phyloP scores from a whole-genome alignment of 331 rosid species.

The Telfairia occidentalis region DNA sequence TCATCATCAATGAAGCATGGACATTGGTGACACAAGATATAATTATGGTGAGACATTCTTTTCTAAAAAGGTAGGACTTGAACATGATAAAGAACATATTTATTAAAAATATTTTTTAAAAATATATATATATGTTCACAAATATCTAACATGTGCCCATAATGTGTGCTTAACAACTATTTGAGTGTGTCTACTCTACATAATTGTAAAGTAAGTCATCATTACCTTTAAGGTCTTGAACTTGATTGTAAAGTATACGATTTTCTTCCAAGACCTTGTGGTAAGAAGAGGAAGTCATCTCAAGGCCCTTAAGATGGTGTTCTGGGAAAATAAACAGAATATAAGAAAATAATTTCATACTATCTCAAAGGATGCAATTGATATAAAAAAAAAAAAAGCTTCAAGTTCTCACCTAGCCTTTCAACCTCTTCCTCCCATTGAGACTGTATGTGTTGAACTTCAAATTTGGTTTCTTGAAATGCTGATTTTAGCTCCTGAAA shows the following conservation, averaged over 20 bases:
- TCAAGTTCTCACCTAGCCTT: constrained; percentile 57
- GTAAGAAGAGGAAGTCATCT: constrained; percentile 79
- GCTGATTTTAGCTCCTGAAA: constrained; percentile 58
- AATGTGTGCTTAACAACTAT: background rate
- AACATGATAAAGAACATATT: background rate
- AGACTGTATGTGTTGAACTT: constrained; percentile 59
- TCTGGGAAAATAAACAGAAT: constrained; percentile 24
- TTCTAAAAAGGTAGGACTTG: background rate
- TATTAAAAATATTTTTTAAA: background rate
- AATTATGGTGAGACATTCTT: background rate
- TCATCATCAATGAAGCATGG: background rate
- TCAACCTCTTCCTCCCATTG: constrained; percentile 60
- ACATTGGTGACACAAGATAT: background rate
- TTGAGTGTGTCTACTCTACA: background rate
- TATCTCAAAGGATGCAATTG: background rate
- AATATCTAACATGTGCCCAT: background rate
- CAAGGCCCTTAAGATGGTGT: constrained; percentile 63
- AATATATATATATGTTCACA: background rate
- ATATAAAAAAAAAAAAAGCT: background rate
- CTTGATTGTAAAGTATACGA: constrained; percentile 81
- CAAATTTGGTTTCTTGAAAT: constrained; percentile 53
- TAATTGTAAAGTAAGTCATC: background rate
- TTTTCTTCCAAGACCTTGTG: constrained; percentile 85
- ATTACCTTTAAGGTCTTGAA: constrained; percentile 94
- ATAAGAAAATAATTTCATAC: background rate